These are phyloP conservation scores for Deuterostichococcus epilithicus DNA, from an alignment of 139 green algal species.

Conservation along the genomic window DNA sequence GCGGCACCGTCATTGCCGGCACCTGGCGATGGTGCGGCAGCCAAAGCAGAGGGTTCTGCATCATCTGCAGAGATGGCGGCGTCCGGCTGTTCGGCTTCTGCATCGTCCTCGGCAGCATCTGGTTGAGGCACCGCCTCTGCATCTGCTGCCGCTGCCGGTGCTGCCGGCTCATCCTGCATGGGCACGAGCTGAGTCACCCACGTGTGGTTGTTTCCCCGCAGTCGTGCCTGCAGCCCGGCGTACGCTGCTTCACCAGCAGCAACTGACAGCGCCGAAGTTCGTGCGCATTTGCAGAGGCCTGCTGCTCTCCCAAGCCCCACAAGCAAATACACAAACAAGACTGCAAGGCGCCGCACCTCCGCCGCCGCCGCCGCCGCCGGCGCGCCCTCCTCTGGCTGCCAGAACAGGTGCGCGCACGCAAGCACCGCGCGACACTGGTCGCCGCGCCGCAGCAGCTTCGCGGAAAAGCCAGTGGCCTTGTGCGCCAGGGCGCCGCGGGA, in stretches of 20 bases:
- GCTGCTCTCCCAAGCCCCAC: neutral
- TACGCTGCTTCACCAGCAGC: too few species aligned
- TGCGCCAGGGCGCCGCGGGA: constrained; percentile 75
- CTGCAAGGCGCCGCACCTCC: neutral
- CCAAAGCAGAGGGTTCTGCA: too few species aligned
- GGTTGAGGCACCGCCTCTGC: neutral
- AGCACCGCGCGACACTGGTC: constrained; percentile 88
- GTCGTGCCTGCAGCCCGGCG: too few species aligned
- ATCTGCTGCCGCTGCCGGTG: neutral
- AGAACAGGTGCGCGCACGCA: constrained; percentile 79
- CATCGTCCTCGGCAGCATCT: neutral
- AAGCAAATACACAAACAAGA: constrained; percentile 1
- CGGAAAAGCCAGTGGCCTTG: constrained; percentile 74
- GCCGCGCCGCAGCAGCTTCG: constrained; percentile 78
- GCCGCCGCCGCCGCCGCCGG: too few species aligned
- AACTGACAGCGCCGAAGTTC: too few species aligned
- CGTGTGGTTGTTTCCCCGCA: too few species aligned
- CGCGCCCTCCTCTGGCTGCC: constrained; percentile 36
- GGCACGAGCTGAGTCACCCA: too few species aligned
- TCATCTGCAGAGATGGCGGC: too few species aligned
- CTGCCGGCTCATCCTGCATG: too few species aligned
- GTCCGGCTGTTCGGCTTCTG: neutral
- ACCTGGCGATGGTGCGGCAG: too few species aligned
- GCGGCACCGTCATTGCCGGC: too few species aligned
- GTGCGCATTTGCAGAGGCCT: too few species aligned